phyloP scores from a whole-genome alignment of 225 moss, liverwort and hornwort species.

The Neckera pumila region DNA sequence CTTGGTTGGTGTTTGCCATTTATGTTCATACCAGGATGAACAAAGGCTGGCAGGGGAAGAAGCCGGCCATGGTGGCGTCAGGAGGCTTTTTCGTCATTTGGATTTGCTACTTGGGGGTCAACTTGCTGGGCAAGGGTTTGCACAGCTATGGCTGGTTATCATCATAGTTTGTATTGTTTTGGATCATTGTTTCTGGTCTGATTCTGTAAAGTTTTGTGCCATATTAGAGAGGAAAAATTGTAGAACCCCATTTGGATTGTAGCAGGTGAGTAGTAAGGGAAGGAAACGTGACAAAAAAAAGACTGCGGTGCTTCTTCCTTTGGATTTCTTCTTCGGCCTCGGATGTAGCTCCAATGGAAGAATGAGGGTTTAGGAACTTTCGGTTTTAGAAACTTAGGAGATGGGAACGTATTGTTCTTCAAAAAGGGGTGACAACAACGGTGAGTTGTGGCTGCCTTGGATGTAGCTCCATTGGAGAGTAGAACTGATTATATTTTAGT shows the following conservation, averaged over 20 bases:
- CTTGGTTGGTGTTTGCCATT: constrained; percentile 50
- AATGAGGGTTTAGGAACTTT: neutral
- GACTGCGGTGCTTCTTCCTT: neutral
- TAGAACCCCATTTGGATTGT: neutral
- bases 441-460: neutral
- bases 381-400: neutral
- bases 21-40: constrained; percentile 52
- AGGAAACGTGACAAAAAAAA: neutral
- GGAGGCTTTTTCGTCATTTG: constrained; percentile 44
- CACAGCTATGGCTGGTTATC: constrained; percentile 51
- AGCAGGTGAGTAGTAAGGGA: neutral
- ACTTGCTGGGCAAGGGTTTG: constrained; percentile 36
- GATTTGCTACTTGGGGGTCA: constrained; percentile 47
- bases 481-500: neutral
- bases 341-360: neutral
- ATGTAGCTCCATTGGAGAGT: neutral
- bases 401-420: neutral
- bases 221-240: constrained; percentile 10
- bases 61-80: constrained; percentile 31
- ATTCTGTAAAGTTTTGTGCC: constrained; percentile 20
- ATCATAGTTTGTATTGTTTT: neutral
- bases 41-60: constrained; percentile 48
- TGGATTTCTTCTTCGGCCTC: neutral
- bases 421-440: too few relatives aligned
- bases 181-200: neutral